A percentile compares a stretch with the other conserved stretches of the same genome.
Evolutionary conservation across 2,329 filamentous ascomycete genomes (phyloP).

Genomic region (Neopestalotiopsis sp.): DNA sequence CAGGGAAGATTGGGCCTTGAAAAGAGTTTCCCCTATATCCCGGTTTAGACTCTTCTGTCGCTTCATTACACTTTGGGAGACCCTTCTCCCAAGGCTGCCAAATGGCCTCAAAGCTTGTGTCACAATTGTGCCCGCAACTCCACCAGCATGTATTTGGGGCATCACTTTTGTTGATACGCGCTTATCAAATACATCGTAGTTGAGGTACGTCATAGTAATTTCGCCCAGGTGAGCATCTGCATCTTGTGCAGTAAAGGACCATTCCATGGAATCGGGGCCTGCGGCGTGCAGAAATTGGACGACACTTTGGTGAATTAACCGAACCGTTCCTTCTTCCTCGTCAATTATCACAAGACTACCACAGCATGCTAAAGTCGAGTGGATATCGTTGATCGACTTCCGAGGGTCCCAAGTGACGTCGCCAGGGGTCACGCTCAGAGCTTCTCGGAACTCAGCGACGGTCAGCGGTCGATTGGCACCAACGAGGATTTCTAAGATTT

Average conservation of each 20-base stretch:
- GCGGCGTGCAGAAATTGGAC: neutral
- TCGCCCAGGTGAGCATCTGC: neutral
- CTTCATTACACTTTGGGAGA: too few species aligned
- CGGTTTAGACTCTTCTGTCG: too few species aligned
- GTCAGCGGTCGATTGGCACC: neutral
- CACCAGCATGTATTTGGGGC: neutral
- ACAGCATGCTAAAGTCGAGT: neutral
- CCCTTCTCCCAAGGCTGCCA: neutral
- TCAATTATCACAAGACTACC: neutral
- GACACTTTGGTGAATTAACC: neutral
- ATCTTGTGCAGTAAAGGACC: neutral
- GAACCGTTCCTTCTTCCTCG: neutral
- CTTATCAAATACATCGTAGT: neutral
- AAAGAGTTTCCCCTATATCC: too few species aligned
- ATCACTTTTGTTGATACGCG: neutral
- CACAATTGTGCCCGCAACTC: neutral
- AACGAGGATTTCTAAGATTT: too few species aligned
- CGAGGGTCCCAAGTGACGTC: neutral
- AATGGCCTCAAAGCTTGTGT: neutral
- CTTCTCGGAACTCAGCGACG: neutral
- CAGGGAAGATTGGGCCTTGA: too few species aligned
- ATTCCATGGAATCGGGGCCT: neutral
- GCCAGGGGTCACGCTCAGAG: neutral
- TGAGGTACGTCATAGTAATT: neutral
- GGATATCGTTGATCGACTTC: neutral